Conservation (phyloP, 495 filamentous ascomycete species). For the Glarea lozoyensis region DNA sequence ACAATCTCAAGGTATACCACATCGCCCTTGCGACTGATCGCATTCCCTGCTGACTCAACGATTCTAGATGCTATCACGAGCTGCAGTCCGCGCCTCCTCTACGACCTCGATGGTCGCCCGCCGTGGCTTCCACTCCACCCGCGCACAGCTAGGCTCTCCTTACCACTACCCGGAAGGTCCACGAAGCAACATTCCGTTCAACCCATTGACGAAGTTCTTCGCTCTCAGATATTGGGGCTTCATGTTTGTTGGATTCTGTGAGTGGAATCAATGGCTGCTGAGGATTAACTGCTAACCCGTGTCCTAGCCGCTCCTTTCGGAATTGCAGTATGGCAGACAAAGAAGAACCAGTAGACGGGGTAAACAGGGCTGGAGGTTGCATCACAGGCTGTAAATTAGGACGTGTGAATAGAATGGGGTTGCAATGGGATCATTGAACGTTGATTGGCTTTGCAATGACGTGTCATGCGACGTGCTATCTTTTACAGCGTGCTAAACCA, state of each 20-base stretch:
- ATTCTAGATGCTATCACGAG: constrained; percentile 74
- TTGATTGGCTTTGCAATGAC: not conserved
- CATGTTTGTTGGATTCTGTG: constrained; percentile 24
- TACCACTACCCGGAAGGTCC: constrained; percentile 99
- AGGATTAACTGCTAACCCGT: not conserved
- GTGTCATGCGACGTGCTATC: too few species aligned
- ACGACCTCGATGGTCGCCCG: constrained; percentile 64
- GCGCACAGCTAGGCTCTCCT: constrained; percentile 73
- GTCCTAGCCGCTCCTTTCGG: constrained; percentile 15
- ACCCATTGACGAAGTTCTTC: constrained; percentile 82
- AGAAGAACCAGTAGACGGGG: constrained; percentile 19
- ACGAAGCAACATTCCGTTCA: constrained; percentile 90
- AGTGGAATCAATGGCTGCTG: not conserved
- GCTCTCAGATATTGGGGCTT: constrained; percentile 73
- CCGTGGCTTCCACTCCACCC: constrained; percentile 90
- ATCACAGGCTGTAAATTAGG: constrained; percentile 11
- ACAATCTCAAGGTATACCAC: constrained; percentile 22
- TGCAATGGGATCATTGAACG: constrained; percentile 1
- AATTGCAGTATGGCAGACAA: constrained; percentile 22
- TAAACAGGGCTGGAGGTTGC: not conserved
- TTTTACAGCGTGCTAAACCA: too few species aligned
- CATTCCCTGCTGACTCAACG: constrained; percentile 1
- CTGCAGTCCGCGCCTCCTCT: constrained; percentile 55
- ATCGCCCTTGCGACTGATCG: constrained; percentile 5
- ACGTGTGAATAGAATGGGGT: not conserved